Conservation (phyloP, 192 early-diverging fungal species). For the Lobosporangium transversale region DNA sequence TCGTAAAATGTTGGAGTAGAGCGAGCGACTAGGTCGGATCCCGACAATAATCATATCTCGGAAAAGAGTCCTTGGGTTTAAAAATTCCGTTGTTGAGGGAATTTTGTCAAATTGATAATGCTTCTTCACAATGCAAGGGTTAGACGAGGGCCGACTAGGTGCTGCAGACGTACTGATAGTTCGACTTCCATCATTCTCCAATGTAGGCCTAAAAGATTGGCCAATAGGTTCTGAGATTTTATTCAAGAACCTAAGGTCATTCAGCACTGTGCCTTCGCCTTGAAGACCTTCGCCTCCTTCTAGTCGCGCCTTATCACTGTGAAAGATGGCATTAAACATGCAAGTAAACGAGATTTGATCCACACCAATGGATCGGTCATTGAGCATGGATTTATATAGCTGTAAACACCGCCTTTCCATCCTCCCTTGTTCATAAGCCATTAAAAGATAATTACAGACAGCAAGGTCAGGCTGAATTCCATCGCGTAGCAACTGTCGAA, state of each 20-base stretch:
- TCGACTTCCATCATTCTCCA: constrained; percentile 11
- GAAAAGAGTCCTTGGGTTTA: constrained; percentile 29
- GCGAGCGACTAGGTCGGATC: constrained; percentile 21
- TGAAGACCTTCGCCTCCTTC: constrained; percentile 30
- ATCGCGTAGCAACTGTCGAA: constrained; percentile 30
- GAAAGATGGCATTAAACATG: constrained; percentile 50
- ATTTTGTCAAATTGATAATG: constrained; percentile 27
- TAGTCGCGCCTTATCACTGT: constrained; percentile 32
- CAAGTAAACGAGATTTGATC: constrained; percentile 37
- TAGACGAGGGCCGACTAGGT: neutral
- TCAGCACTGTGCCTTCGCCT: constrained; percentile 7
- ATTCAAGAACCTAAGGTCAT: constrained; percentile 4
- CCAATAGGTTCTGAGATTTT: constrained; percentile 24
- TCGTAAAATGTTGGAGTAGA: constrained; percentile 40
- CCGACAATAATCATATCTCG: constrained; percentile 50
- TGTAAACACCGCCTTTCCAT: constrained; percentile 36
- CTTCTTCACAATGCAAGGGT: neutral
- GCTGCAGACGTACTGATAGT: neutral
- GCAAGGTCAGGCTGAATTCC: constrained; percentile 30
- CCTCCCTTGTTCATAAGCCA: constrained; percentile 39
- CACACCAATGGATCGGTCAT: constrained; percentile 33
- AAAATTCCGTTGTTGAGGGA: neutral
- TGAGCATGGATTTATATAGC: constrained; percentile 36
- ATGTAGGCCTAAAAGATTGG: neutral
- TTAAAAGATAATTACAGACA: constrained; percentile 23